Conservation (phyloP, 2,329 filamentous ascomycete genomes). For the Microdochium bolleyi region DNA sequence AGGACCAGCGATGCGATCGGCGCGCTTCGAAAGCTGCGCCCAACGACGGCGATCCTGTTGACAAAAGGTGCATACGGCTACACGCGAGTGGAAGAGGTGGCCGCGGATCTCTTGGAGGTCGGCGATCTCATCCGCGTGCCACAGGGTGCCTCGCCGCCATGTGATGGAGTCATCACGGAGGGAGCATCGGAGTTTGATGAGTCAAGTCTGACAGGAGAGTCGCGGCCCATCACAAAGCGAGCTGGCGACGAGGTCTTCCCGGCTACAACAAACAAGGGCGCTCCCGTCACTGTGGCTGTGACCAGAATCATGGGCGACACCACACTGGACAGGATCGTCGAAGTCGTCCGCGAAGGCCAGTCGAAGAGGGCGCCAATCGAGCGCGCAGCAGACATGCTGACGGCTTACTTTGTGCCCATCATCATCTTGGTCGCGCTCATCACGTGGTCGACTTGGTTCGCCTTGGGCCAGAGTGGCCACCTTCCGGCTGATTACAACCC, state of each 20-base stretch:
- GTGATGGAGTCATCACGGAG: conserved; percentile 62
- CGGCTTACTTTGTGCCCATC: conserved; percentile 68
- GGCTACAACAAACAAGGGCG: conserved; percentile 66
- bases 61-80: conserved; percentile 27
- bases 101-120: conserved; percentile 64
- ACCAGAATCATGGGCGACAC: conserved; percentile 60
- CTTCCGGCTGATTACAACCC: conserved; percentile 48
- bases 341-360: conserved; percentile 70
- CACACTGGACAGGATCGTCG: conserved; percentile 74
- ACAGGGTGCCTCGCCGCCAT: conserved; percentile 76
- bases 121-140: conserved; percentile 69
- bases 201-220: conserved; percentile 80
- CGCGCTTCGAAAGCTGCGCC: conserved; percentile 68
- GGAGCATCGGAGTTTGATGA: conserved; percentile 73
- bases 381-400: conserved; percentile 63
- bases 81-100: background rate
- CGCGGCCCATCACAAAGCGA: conserved; percentile 55
- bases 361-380: conserved; percentile 69
- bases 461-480: conserved; percentile 48
- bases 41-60: conserved; percentile 67
- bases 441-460: conserved; percentile 67
- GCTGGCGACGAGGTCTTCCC: conserved; percentile 59
- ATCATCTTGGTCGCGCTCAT: conserved; percentile 61
- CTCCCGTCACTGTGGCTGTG: conserved; percentile 53
- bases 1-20: conserved; percentile 83